These are phyloP conservation scores for Podospora australis DNA, from an alignment of 495 filamentous ascomycete species.

Conservation along the genomic window DNA sequence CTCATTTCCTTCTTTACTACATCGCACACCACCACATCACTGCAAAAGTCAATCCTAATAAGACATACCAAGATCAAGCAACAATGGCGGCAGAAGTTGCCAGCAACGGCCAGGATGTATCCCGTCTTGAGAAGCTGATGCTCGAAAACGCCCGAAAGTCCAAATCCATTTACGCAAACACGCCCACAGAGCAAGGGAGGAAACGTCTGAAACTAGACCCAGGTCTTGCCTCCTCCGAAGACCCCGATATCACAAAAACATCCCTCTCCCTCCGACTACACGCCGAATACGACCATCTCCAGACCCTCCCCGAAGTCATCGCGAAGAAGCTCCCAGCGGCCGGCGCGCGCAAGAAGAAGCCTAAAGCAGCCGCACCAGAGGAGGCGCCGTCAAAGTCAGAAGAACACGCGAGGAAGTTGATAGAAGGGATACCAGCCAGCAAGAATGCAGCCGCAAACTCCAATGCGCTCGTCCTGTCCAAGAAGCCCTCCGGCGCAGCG, in stretches of 20 bases:
- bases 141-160: slow-evolving; percentile 36
- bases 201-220: slow-evolving; percentile 39
- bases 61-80: no score
- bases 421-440: slow-evolving; percentile 55
- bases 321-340: slow-evolving; percentile 71
- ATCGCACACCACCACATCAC: not conserved
- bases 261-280: slow-evolving; percentile 40
- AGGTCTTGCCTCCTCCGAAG: slow-evolving; percentile 28
- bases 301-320: slow-evolving; percentile 74
- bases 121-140: slow-evolving; percentile 30
- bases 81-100: slow-evolving; percentile 27
- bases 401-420: slow-evolving; percentile 58
- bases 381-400: slow-evolving; percentile 42
- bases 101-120: slow-evolving; percentile 12
- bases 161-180: slow-evolving; percentile 34
- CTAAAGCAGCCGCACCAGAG: slow-evolving; percentile 34
- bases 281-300: slow-evolving; percentile 75
- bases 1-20: not conserved
- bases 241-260: slow-evolving; percentile 34
- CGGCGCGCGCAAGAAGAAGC: slow-evolving; percentile 37
- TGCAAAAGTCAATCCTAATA: not conserved
- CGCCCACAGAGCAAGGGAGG: slow-evolving; percentile 24
- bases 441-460: slow-evolving; percentile 39
- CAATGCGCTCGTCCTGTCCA: slow-evolving; percentile 53
- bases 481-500: slow-evolving; percentile 11